phyloP scores from a whole-genome alignment of 768 basidiomycete species.

The Lepiota venenata region DNA sequence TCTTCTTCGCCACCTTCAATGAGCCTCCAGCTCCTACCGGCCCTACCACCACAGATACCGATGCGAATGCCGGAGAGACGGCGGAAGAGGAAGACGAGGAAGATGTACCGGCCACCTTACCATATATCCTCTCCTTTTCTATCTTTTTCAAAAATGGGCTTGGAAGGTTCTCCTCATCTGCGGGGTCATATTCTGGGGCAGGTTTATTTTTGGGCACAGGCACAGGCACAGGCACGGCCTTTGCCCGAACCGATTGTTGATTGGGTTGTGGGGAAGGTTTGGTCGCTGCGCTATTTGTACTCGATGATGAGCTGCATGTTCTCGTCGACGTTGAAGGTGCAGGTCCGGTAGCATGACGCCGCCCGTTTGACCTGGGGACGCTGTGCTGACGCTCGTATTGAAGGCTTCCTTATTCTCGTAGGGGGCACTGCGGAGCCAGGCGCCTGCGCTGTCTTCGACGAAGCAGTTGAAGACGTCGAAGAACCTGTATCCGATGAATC shows the following conservation, averaged over 20 bases:
- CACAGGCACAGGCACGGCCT: constrained; percentile 23
- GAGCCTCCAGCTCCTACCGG: background rate
- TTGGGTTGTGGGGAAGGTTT: background rate
- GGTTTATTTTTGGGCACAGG: constrained; percentile 19
- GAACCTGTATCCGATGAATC: constrained; percentile 2
- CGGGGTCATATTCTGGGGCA: constrained; percentile 58
- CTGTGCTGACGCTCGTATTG: constrained; percentile 43
- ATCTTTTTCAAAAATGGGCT: constrained; percentile 74
- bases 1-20: too few relatives aligned
- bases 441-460: constrained; percentile 1
- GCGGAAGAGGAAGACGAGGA: background rate
- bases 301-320: constrained; percentile 1
- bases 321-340: constrained; percentile 13
- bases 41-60: background rate
- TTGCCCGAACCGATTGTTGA: background rate
- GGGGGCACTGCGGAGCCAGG: background rate
- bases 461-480: constrained; percentile 14
- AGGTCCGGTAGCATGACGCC: constrained; percentile 15
- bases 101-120: background rate
- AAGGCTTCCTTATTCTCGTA: constrained; percentile 21
- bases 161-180: constrained; percentile 82
- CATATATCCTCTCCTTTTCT: background rate
- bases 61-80: background rate
- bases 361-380: constrained; percentile 22
- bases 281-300: too few relatives aligned